These are phyloP conservation scores for Teunomyces aglyptinius DNA, from an alignment of 805 yeast species.

Conservation along the genomic window DNA sequence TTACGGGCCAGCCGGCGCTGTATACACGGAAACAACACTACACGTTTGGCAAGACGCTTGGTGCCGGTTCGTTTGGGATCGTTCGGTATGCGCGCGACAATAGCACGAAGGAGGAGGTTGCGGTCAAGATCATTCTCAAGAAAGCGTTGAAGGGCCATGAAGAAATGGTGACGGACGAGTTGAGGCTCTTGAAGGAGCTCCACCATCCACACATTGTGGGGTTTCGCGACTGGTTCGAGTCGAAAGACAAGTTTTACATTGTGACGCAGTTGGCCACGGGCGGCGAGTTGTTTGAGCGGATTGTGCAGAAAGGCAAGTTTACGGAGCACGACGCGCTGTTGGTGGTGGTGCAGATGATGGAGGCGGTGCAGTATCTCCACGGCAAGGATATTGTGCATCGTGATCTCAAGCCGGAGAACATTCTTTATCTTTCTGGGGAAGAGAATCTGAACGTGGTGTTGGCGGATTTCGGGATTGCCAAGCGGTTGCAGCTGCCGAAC, in stretches of 20 bases:
- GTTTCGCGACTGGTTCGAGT: conserved; percentile 90
- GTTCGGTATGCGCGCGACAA: conserved; percentile 71
- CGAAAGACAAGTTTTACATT: conserved; percentile 85
- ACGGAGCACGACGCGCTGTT: conserved; percentile 85
- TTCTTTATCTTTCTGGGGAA: conserved; percentile 61
- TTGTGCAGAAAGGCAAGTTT: conserved; percentile 74
- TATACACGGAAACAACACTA: conserved; percentile 66
- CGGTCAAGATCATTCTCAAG: conserved; percentile 84
- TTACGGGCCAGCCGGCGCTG: conserved; percentile 72
- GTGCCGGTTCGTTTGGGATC: conserved; percentile 95
- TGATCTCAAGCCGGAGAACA: conserved; percentile 92
- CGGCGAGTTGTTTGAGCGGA: conserved; percentile 91
- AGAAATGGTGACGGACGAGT: conserved; percentile 74
- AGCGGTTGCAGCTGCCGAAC: conserved; percentile 57
- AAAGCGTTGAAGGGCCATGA: conserved; percentile 81
- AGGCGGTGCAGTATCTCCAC: conserved; percentile 81
- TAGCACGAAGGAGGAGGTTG: conserved; percentile 64
- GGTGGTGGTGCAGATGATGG: conserved; percentile 69
- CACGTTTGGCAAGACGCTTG: conserved; percentile 78
- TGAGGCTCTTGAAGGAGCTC: conserved; percentile 63
- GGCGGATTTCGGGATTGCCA: conserved; percentile 97
- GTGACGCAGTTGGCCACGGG: conserved; percentile 95
- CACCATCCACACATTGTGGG: conserved; percentile 86
- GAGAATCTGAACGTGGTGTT: conserved; percentile 70
- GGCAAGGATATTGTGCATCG: conserved; percentile 79